Base-by-base conservation (phyloP, 192 early-diverging fungal species). In the Physocladia obscura region DNA sequence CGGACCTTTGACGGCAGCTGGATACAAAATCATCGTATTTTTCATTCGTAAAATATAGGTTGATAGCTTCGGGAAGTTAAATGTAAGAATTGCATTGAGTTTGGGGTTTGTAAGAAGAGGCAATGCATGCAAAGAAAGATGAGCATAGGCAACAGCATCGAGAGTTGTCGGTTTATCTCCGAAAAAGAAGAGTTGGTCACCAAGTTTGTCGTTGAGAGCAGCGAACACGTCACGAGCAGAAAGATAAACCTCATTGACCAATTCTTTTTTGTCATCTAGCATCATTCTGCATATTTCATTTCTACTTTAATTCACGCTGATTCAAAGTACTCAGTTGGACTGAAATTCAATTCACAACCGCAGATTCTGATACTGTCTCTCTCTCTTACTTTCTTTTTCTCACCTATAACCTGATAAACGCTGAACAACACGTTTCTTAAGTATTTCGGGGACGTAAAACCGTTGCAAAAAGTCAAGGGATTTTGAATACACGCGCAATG, bases 111-210 rank as follows among this genome's bases (percentile, higher is more conserved):
- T 85, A 32, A 96, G 80, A 24, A 90, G 79, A n/a, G 93, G 87
- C 38, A 87, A 88, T 48, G 86, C 54, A 29, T 93, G 87, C 47
- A 92, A 74, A n/a, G 92, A 81, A 26, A 97, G 79, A 71, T 95
- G 88, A 17, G 90, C 92, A 75, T 89, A 97, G 11, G 83, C 90
- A 35, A 94, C 79, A 8, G 89, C 87, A 74, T 97, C 95, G 5
- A 96, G 76, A 15, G 89, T 84, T 11, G 87, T 85, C 2, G 92
- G 87, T 11, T 84, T 88, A 47, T 86, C 77, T 3, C 93, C 94
- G 77, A 93, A 94, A 67, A 97, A 92, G 72, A 88, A 97, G 1
- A 83, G 79, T 57, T 93, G 82, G 5, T 83, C 74, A 19, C 88
- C 90, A 1, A 97, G 79, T 82, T 92, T 92, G 11, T 74, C 79